Evolutionary conservation across 139 green algal species (phyloP), one percentile per base, ranked within the genome.

Genomic region (Bryopsis sp.): DNA sequence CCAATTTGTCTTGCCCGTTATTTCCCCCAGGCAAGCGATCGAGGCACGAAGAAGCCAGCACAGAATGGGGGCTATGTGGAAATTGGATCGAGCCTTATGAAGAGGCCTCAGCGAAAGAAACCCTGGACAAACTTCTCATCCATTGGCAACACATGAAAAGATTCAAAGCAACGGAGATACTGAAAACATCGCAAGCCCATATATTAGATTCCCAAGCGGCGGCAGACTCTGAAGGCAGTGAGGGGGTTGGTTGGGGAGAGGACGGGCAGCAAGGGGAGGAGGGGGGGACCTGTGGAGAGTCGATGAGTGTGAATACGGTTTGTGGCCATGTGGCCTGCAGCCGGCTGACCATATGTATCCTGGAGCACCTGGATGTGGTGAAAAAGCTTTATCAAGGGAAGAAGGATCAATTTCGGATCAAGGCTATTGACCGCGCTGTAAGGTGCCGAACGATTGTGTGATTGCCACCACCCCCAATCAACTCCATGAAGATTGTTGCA

Each of bases 321-420:
- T 89, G 84, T 50, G 22, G 2, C 0, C 84, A 89, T 64, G 38
- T 32, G 1, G 77, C 69, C 11, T 89, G 84, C 67, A 35, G 36
- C 11, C 35, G 34, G 6, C 71, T 74, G 46, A 47, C 50, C 1
- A 81, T 80, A 37, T 89, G 84, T 72, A 64, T 90, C 33, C 47
- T 89, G 1, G 47, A 61, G 1, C 47, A 78, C 48, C 70, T 88
- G 65, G 34, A 75, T 29, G 54, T 57, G 1, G 54, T 84, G 31
- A 74, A 76, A 2, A 48, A 38, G 34, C 22, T 67, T 31, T 86
- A 86, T 48, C 19, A 70, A 48, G 62, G 47, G 5, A 33, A 60
- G 19, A 48, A 39, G 29, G 79, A 85, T 66, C 68, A 86, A 54
- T 88, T 85, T 61, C 58, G 65, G 29, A 82, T 82, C 48, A 84